Evolutionary conservation across 163 green algal genomes (phyloP).

Genomic region (Prototheca wickerhamii): DNA sequence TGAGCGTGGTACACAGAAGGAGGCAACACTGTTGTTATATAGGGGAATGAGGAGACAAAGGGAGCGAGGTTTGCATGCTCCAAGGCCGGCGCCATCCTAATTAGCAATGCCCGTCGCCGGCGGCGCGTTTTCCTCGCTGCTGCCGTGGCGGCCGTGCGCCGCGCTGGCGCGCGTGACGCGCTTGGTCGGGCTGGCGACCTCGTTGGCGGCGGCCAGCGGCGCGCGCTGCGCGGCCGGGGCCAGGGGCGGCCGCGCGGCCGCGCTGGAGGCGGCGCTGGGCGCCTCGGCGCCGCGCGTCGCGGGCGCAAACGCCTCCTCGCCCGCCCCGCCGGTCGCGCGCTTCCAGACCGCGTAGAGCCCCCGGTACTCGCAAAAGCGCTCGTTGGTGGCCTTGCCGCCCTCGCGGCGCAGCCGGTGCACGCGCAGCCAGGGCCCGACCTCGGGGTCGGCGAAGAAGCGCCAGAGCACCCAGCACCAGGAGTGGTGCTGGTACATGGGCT

Average conservation of each 20-base stretch:
- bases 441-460: constrained; percentile 56
- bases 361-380: not conserved
- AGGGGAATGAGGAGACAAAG: too few relatives aligned
- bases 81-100: too few relatives aligned
- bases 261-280: not conserved
- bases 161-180: not conserved
- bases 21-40: too few relatives aligned
- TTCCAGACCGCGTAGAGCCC: constrained; percentile 2
- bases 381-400: not conserved
- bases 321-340: not conserved
- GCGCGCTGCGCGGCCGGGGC: not conserved
- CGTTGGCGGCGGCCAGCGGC: not conserved
- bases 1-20: too few relatives aligned
- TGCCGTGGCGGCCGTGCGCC: not conserved
- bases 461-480: constrained; percentile 61
- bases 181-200: not conserved
- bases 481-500: constrained; percentile 46
- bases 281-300: not conserved
- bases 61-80: too few relatives aligned
- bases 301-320: not conserved
- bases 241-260: too few relatives aligned
- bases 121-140: not conserved
- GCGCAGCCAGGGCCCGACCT: constrained; percentile 47
- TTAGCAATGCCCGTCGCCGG: not conserved
- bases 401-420: constrained; percentile 32